These are phyloP conservation scores for Penicillium egyptiacum DNA, from an alignment of 495 filamentous ascomycete genomes.

Conservation along the genomic window DNA sequence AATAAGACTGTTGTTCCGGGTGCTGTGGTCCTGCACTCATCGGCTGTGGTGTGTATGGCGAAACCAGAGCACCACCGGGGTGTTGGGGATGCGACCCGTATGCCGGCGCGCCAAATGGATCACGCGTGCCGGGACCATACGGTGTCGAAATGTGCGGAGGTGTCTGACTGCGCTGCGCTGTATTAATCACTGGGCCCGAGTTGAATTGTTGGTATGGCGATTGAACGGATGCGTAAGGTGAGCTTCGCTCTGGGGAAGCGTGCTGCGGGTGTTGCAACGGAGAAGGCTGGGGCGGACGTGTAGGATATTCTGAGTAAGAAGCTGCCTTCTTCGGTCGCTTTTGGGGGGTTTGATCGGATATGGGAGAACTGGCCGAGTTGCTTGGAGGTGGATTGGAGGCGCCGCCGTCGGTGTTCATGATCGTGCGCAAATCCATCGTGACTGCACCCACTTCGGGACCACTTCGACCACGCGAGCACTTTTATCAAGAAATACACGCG, in stretches of 20 bases:
- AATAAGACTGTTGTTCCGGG: conserved; percentile 40
- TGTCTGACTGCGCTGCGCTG: conserved; percentile 39
- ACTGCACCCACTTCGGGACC: conserved; percentile 23
- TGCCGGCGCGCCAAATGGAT: conserved; percentile 36
- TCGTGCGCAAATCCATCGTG: conserved; percentile 56
- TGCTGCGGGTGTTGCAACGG: conserved; percentile 42
- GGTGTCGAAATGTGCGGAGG: conserved; percentile 35
- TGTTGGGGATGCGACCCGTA: conserved; percentile 36
- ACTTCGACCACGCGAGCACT: conserved; percentile 26
- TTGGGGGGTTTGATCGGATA: conserved; percentile 29
- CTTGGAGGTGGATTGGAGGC: conserved; percentile 32
- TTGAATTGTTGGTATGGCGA: conserved; percentile 50
- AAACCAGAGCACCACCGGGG: conserved; percentile 31
- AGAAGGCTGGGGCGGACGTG: conserved; percentile 44
- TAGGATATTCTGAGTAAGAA: conserved; percentile 33
- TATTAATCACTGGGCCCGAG: conserved; percentile 34
- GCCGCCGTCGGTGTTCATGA: conserved; percentile 52
- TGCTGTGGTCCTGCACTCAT: conserved; percentile 32
- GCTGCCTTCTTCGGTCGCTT: conserved; percentile 31
- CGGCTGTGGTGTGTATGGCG: conserved; percentile 38
- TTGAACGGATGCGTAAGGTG: conserved; percentile 42
- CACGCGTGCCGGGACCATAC: conserved; percentile 38
- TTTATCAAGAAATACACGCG: conserved; percentile 18
- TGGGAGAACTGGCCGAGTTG: conserved; percentile 26
- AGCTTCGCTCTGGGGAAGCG: conserved; percentile 42